Percentiles rank a stretch among this genome's conserved stretches.
Evolutionary conservation across 345 rosid genomes (phyloP).

Genomic region (Lepidium didymum): DNA sequence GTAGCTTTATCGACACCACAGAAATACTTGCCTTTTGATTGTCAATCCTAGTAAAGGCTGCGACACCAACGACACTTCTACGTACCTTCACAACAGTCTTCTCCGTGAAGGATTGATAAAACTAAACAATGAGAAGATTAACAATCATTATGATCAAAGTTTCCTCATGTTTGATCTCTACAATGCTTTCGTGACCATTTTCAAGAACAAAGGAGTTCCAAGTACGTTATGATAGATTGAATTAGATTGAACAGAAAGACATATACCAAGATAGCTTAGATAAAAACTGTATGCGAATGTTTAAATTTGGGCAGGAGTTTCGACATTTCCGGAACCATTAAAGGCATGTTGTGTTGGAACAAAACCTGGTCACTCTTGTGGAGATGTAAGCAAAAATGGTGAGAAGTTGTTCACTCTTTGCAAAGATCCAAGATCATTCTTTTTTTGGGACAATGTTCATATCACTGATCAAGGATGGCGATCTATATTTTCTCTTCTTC

Average conservation of each 20-base stretch:
- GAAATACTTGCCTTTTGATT: conserved; percentile 31
- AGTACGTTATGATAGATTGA: conserved; percentile 8
- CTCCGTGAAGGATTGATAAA: conserved; percentile 20
- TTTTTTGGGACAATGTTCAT: conserved; percentile 65
- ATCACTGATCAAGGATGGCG: conserved; percentile 59
- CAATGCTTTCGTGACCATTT: conserved; percentile 27
- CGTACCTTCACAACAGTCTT: conserved; percentile 30
- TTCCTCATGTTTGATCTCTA: conserved; percentile 38
- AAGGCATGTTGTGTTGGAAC: conserved; percentile 49
- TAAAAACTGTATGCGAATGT: not conserved
- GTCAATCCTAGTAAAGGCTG: conserved; percentile 16
- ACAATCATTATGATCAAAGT: not conserved
- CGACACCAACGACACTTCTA: conserved; percentile 1
- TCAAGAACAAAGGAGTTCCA: conserved; percentile 20
- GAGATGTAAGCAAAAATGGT: conserved; percentile 33
- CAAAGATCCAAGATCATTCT: conserved; percentile 37
- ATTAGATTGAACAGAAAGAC: not conserved
- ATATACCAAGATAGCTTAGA: not conserved
- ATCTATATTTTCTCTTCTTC: conserved; percentile 32
- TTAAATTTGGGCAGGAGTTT: conserved; percentile 28
- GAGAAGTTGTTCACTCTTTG: conserved; percentile 39
- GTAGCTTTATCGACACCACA: conserved; percentile 32
- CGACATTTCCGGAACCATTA: conserved; percentile 41
- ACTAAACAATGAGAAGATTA: conserved; percentile 22
- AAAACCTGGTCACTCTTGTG: conserved; percentile 29